Base-by-base conservation (phyloP, 208 protist species). In the Endotrypanum monterogeii region DNA sequence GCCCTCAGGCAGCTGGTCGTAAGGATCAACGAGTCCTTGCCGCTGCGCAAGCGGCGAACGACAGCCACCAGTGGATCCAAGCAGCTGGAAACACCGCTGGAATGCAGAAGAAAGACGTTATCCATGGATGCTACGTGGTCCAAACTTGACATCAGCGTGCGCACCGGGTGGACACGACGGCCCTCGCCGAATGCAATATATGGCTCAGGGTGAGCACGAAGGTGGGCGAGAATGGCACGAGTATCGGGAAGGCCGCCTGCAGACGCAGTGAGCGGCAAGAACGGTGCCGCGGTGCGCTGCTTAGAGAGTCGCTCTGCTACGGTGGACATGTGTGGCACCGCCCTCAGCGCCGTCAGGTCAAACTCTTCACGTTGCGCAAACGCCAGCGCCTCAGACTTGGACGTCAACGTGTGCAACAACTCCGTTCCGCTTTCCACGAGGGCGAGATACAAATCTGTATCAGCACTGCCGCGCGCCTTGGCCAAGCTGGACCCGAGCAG, bases 101-200 rank as follows among this genome's bases (percentile, higher is more conserved):
- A 93, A 73, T 97, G 92, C 11, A 97, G 61, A 1, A 97, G 9
- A 50, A 94, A 94, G 52, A 97, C 83, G 73, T 84, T 88, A 41
- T 91, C 86, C 72, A 94, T 79, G n/a, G 67, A 52, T 56, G 85
- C 85, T 9, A 95, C 46, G 61, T 85, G 86, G 30, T 79, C 65
- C 1, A 93, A 78, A 32, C 83, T 74, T 0, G 85, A 80, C 14
- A 89, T 56, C 57, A 95, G 75, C 1, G 92, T 94, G 30, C 84
- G 90, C 32, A 96, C 76, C 16, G 92, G 87, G 68, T 89, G 86
- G 11, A 86, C 74, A 3, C 82, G 78, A 14, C 72, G 55, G 3
- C 85, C 83, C 8, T 85, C 52, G 62, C 67, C 72, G 9, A 37
- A 54, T 20, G 48, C 71, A 23, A 90, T 8, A 57, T 88, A 87